phyloP scores from a whole-genome alignment of 495 filamentous ascomycete species.

The Ascodesmis nigricans region DNA sequence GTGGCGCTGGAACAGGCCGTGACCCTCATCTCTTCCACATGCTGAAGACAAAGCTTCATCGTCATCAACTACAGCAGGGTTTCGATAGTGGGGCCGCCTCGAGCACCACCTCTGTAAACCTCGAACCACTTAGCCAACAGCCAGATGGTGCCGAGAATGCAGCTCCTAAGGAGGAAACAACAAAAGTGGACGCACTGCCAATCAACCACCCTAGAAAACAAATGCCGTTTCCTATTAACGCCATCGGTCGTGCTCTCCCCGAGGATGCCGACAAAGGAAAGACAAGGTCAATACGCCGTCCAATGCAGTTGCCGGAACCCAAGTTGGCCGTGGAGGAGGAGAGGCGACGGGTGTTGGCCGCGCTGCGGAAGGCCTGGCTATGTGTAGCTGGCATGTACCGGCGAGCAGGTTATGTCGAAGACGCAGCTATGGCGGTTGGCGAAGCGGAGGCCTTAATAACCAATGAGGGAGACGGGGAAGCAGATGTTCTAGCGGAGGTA shows the following conservation, averaged over 20 bases:
- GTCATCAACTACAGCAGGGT: conserved; percentile 7
- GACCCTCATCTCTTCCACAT: conserved; percentile 19
- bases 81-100: conserved; percentile 1
- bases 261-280: conserved; percentile 7
- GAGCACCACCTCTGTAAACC: neutral
- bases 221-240: conserved; percentile 8
- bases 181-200: conserved; percentile 6
- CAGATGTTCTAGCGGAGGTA: conserved; percentile 16
- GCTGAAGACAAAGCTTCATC: conserved; percentile 18
- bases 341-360: conserved; percentile 5
- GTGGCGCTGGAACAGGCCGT: neutral
- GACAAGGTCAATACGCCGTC: conserved; percentile 2
- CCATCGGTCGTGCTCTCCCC: conserved; percentile 3
- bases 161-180: neutral
- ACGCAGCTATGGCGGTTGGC: conserved; percentile 52
- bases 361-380: conserved; percentile 51
- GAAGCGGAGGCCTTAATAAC: conserved; percentile 55
- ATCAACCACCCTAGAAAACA: conserved; percentile 9
- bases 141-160: neutral
- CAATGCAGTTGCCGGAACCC: conserved; percentile 10
- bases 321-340: conserved; percentile 19
- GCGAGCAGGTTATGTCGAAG: conserved; percentile 50
- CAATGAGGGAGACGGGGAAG: conserved; percentile 3
- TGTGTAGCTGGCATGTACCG: conserved; percentile 73
- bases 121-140: neutral